phyloP scores from a whole-genome alignment of 805 yeast genomes.

The Cyberlindnera mrakii region DNA sequence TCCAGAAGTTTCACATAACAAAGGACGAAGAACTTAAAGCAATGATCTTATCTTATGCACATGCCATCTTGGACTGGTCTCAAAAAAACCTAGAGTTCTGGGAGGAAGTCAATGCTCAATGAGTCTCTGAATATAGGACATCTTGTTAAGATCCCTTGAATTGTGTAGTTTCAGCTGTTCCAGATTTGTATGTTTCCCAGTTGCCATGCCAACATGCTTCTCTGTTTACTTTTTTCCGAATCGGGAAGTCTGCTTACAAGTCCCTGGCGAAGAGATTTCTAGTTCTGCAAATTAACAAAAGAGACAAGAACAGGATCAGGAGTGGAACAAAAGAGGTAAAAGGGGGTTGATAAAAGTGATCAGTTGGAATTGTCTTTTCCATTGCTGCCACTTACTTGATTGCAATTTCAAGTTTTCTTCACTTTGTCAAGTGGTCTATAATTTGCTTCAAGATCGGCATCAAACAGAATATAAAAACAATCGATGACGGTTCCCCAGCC shows the following conservation, averaged over 20 bases:
- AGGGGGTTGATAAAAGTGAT: too few relatives aligned
- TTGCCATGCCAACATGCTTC: background rate
- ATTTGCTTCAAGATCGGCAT: too few relatives aligned
- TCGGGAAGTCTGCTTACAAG: conserved; percentile 4
- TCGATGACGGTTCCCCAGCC: conserved; percentile 30
- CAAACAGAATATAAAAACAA: background rate
- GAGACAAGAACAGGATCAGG: too few relatives aligned
- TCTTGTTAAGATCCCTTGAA: too few relatives aligned
- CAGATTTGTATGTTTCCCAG: background rate
- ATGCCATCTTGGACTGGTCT: conserved; percentile 60
- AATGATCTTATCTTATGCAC: conserved; percentile 47
- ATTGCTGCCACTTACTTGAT: background rate
- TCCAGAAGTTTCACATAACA: conserved; percentile 39
- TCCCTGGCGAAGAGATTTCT: too few relatives aligned
- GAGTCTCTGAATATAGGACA: background rate
- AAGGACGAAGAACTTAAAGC: conserved; percentile 46
- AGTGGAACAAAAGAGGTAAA: too few relatives aligned
- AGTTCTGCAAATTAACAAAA: too few relatives aligned
- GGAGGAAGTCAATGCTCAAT: conserved; percentile 45
- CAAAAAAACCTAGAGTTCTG: conserved; percentile 59
- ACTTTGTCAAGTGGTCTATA: background rate
- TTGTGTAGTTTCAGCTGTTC: too few relatives aligned
- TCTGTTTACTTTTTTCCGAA: conserved; percentile 18
- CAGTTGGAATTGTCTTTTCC: background rate
- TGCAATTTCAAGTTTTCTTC: background rate